These are phyloP conservation scores for Poronia punctata DNA, from an alignment of 495 filamentous ascomycete species.

Conservation along the genomic window DNA sequence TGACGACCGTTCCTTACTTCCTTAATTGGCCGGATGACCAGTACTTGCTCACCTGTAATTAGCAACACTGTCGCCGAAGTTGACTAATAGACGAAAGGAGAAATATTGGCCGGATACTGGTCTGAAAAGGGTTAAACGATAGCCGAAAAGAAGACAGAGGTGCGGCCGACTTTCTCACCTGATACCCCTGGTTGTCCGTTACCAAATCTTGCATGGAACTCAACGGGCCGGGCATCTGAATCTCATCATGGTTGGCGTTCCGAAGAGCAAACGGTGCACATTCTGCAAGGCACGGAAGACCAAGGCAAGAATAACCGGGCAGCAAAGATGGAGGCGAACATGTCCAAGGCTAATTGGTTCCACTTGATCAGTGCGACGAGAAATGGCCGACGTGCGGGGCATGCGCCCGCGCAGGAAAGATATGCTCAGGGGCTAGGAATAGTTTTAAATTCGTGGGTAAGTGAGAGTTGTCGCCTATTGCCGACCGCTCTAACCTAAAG, in stretches of 20 bases:
- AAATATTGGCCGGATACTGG: too few relatives aligned
- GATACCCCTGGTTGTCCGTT: too few relatives aligned
- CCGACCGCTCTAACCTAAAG: background rate
- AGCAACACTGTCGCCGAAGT: too few relatives aligned
- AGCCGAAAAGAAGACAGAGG: too few relatives aligned
- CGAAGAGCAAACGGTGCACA: slow-evolving; percentile 24
- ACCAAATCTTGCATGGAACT: slow-evolving; percentile 2
- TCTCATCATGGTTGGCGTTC: slow-evolving; percentile 22
- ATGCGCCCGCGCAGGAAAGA: slow-evolving; percentile 29
- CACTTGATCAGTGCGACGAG: slow-evolving; percentile 32
- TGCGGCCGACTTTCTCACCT: too few relatives aligned
- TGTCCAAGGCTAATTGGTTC: background rate
- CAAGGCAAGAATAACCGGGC: slow-evolving; percentile 10
- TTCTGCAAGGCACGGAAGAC: slow-evolving; percentile 25
- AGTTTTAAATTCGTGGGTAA: slow-evolving; percentile 25
- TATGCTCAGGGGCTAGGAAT: slow-evolving; percentile 25
- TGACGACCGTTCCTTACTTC: too few relatives aligned
- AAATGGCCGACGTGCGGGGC: slow-evolving; percentile 35
- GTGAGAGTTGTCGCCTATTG: too few relatives aligned
- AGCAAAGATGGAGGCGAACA: background rate
- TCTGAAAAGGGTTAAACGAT: too few relatives aligned
- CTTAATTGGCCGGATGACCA: too few relatives aligned
- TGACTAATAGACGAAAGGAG: too few relatives aligned
- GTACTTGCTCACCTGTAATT: too few relatives aligned
- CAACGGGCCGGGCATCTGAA: background rate